Conservation (phyloP, 371 early-diverging fungal genomes). For the Mucor mucedo region DNA sequence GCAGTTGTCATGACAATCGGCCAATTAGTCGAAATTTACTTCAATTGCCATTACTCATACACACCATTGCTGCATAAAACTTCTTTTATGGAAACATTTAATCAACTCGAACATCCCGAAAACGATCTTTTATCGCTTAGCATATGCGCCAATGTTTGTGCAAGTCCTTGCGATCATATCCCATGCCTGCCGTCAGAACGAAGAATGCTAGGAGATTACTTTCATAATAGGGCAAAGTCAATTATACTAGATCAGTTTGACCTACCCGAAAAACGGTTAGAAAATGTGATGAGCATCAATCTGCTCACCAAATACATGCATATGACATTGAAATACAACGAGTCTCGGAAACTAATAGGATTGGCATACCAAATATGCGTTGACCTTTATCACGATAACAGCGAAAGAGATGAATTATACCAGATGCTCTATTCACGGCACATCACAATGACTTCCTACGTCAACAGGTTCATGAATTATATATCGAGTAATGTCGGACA, state of each 20-base stretch:
- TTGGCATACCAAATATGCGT: constrained; percentile 22
- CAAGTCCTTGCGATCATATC: constrained; percentile 18
- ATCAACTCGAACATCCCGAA: background rate
- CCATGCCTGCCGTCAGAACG: background rate
- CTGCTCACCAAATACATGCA: constrained; percentile 16
- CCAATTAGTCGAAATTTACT: constrained; percentile 11
- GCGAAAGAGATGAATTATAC: constrained; percentile 2
- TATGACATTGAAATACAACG: constrained; percentile 12
- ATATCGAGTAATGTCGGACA: background rate
- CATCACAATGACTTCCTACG: background rate
- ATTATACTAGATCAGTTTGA: constrained; percentile 29
- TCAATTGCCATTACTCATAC: constrained; percentile 19
- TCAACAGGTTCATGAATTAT: background rate
- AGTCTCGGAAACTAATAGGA: constrained; percentile 6
- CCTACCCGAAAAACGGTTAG: constrained; percentile 18
- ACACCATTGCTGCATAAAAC: constrained; percentile 16
- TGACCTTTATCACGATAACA: constrained; percentile 9
- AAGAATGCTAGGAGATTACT: constrained; percentile 23
- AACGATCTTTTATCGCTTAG: constrained; percentile 10
- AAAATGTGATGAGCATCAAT: constrained; percentile 21
- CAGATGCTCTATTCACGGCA: constrained; percentile 12
- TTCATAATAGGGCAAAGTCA: constrained; percentile 15
- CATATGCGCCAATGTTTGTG: constrained; percentile 21
- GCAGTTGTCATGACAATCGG: background rate
- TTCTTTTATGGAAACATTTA: constrained; percentile 6